A percentile compares a stretch with the other conserved stretches of the same genome.
These are phyloP conservation scores for Metarhizium humberi DNA, from an alignment of 2,329 filamentous ascomycete genomes.

Conservation along the genomic window DNA sequence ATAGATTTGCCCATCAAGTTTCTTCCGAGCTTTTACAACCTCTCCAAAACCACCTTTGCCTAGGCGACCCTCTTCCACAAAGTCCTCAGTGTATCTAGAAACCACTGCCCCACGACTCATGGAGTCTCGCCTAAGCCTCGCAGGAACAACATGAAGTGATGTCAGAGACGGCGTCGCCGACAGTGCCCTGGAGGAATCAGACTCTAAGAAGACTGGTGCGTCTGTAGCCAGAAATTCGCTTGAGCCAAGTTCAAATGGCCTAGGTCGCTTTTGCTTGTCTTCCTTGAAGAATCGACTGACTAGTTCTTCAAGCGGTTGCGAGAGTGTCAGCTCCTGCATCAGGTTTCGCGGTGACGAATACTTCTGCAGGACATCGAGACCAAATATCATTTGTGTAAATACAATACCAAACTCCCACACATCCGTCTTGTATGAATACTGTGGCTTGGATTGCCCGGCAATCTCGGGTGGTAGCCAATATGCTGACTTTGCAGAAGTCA, in stretches of 20 bases:
- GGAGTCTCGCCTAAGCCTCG: slow-evolving; percentile 53
- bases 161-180: slow-evolving; percentile 32
- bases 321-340: slow-evolving; percentile 62
- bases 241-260: slow-evolving; percentile 64
- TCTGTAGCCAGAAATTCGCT: slow-evolving; percentile 59
- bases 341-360: slow-evolving; percentile 72
- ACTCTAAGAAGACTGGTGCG: slow-evolving; percentile 45
- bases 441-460: slow-evolving; percentile 47
- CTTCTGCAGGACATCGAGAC: slow-evolving; percentile 63
- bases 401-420: slow-evolving; percentile 93
- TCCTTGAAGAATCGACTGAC: slow-evolving; percentile 76
- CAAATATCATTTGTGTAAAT: slow-evolving; percentile 90
- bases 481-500: slow-evolving; percentile 59
- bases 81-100: slow-evolving; percentile 81
- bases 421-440: slow-evolving; percentile 72
- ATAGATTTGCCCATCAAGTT: slow-evolving; percentile 86
- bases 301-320: slow-evolving; percentile 68
- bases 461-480: slow-evolving; percentile 82
- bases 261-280: slow-evolving; percentile 74
- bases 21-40: slow-evolving; percentile 91
- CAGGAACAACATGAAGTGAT: slow-evolving; percentile 33
- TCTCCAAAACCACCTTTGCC: slow-evolving; percentile 94
- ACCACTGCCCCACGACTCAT: slow-evolving; percentile 39
- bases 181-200: slow-evolving; percentile 27
- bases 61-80: slow-evolving; percentile 78